Evolutionary conservation across 2,329 filamentous ascomycete genomes (phyloP).

Genomic region (Paracamarosporium sp.): DNA sequence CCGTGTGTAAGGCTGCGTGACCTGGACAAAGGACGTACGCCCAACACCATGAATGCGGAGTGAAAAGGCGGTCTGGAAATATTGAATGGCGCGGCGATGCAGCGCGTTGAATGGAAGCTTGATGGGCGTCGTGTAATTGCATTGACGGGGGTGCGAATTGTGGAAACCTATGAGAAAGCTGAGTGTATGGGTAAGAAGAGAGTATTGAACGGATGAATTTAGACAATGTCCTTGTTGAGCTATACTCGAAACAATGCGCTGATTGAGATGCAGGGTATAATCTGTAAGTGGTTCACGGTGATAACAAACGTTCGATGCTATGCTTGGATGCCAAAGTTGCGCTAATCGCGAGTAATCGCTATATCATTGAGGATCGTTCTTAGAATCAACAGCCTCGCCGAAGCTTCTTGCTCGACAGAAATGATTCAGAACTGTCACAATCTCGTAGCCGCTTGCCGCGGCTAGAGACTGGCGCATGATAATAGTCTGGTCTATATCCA

Average conservation of each 20-base stretch:
- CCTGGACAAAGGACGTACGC: not conserved
- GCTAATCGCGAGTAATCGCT: not conserved
- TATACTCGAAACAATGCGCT: not conserved
- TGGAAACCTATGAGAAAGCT: not conserved
- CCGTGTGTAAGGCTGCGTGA: not conserved
- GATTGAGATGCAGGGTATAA: not conserved
- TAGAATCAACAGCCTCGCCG: not conserved
- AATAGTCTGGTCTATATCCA: not conserved
- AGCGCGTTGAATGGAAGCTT: not conserved
- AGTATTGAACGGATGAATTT: not conserved
- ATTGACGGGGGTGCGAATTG: conserved; percentile 2
- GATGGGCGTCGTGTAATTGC: not conserved
- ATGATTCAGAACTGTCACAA: not conserved
- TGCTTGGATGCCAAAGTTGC: not conserved
- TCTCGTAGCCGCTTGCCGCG: not conserved
- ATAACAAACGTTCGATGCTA: not conserved
- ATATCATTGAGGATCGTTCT: not conserved
- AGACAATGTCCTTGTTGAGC: too few species aligned
- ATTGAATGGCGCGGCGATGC: conserved; percentile 4
- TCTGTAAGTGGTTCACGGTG: not conserved
- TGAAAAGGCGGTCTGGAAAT: conserved; percentile 6
- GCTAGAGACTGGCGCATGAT: not conserved
- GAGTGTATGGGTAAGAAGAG: not conserved
- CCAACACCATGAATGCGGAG: not conserved
- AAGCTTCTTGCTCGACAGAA: not conserved